phyloP scores from a whole-genome alignment of 1,139 yeast species.

The Blastobotrys petasosporus region DNA sequence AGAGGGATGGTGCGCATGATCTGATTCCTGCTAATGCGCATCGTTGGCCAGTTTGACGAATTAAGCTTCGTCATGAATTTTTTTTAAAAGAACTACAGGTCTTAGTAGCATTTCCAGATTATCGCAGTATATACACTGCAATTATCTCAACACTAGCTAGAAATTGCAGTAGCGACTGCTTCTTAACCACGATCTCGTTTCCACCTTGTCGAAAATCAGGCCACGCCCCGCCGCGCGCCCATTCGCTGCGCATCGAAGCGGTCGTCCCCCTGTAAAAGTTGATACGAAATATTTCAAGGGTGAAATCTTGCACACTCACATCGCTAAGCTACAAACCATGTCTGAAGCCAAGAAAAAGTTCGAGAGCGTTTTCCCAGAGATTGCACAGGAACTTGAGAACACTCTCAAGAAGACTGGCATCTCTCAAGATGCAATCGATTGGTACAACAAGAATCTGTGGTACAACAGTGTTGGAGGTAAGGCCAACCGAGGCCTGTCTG shows the following conservation, averaged over 20 bases:
- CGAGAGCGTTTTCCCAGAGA: constrained; percentile 63
- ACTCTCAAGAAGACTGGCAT: constrained; percentile 66
- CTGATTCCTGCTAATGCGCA: too few species aligned
- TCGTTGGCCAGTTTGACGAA: too few species aligned
- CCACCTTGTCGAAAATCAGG: too few species aligned
- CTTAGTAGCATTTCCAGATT: too few species aligned
- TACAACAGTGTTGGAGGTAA: constrained; percentile 97
- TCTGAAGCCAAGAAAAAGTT: constrained; percentile 49
- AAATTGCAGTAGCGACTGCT: too few species aligned
- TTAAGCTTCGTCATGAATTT: too few species aligned
- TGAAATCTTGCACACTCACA: background rate
- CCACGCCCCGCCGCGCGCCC: background rate
- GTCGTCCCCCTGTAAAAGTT: background rate
- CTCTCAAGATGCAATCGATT: constrained; percentile 78
- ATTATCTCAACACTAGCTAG: too few species aligned
- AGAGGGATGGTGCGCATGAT: too few species aligned
- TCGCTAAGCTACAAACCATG: constrained; percentile 3
- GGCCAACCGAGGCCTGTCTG: constrained; percentile 92
- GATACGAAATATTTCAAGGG: background rate
- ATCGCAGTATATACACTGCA: too few species aligned
- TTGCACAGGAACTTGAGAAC: constrained; percentile 69
- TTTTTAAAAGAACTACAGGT: too few species aligned
- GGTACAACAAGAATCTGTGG: constrained; percentile 71
- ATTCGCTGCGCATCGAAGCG: background rate
- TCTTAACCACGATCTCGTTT: too few species aligned